A percentile compares a stretch with the other conserved stretches of the same genome.
phyloP scores from a whole-genome alignment of 2,329 filamentous ascomycete genomes.

The Ascochyta pisi region DNA sequence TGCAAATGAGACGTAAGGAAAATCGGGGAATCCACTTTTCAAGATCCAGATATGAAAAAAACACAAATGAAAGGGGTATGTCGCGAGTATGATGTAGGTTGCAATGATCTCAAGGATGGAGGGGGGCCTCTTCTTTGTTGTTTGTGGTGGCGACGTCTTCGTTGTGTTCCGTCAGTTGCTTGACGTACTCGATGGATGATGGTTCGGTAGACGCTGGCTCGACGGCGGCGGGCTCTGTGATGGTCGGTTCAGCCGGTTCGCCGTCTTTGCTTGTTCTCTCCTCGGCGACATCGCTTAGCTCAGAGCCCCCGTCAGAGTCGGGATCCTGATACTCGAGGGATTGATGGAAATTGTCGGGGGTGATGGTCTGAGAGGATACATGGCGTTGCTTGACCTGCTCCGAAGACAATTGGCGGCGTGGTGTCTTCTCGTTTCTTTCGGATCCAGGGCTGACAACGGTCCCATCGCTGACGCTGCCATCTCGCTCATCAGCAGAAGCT shows the following conservation, averaged over 20 bases:
- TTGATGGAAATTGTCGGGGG: conserved; percentile 37
- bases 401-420: conserved; percentile 29
- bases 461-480: conserved; percentile 35
- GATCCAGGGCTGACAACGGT: conserved; percentile 30
- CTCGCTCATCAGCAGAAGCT: conserved; percentile 35
- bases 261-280: conserved; percentile 24
- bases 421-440: conserved; percentile 30
- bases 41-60: conserved; percentile 15
- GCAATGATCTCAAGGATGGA: not conserved
- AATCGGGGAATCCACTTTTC: conserved; percentile 6
- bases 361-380: conserved; percentile 46
- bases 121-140: not conserved
- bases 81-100: conserved; percentile 6
- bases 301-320: conserved; percentile 35
- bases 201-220: not conserved
- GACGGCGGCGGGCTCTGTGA: not conserved
- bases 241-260: not conserved
- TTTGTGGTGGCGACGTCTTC: not conserved
- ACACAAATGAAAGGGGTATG: conserved; percentile 19
- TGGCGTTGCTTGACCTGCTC: conserved; percentile 45
- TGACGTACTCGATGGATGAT: conserved; percentile 4
- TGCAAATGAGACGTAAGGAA: conserved; percentile 10
- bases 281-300: conserved; percentile 46
- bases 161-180: conserved; percentile 1
- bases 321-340: conserved; percentile 30